phyloP scores from a whole-genome alignment of 345 rosid genomes.

The Camelina laxa region DNA sequence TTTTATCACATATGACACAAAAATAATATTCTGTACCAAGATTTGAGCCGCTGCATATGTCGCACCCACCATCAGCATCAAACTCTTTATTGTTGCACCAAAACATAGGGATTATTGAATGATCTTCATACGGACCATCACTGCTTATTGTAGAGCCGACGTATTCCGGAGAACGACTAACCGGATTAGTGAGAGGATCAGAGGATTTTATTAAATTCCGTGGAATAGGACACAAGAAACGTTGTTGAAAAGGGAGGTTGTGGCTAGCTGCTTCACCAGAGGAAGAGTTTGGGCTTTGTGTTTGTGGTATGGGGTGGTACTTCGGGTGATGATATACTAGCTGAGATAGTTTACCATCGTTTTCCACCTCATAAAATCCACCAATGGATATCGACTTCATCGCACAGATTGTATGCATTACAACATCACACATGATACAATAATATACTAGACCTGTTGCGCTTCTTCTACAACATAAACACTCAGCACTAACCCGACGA shows the following conservation, averaged over 20 bases:
- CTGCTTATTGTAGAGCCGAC: not conserved
- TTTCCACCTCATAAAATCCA: not conserved
- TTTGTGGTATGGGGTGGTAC: constrained; percentile 6
- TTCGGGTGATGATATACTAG: not conserved
- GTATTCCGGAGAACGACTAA: not conserved
- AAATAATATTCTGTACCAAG: constrained; percentile 15
- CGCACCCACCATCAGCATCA: not conserved
- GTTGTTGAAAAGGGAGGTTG: not conserved
- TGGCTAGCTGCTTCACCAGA: not conserved
- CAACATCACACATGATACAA: too few relatives aligned
- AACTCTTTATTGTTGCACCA: constrained; percentile 14
- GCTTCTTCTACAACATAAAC: too few relatives aligned
- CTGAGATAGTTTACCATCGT: not conserved
- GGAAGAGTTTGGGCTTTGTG: not conserved
- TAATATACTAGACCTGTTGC: too few relatives aligned
- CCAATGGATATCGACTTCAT: not conserved
- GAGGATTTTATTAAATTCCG: not conserved
- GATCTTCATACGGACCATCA: not conserved
- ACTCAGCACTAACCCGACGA: too few relatives aligned
- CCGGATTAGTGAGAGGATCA: too few relatives aligned
- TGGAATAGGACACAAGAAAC: not conserved
- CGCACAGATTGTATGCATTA: too few relatives aligned
- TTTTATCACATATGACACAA: not conserved
- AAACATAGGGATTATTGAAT: not conserved
- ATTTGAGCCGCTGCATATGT: not conserved